phyloP scores from a whole-genome alignment of 2,329 filamentous ascomycete genomes.

The Dothidotthia symphoricarpi region DNA sequence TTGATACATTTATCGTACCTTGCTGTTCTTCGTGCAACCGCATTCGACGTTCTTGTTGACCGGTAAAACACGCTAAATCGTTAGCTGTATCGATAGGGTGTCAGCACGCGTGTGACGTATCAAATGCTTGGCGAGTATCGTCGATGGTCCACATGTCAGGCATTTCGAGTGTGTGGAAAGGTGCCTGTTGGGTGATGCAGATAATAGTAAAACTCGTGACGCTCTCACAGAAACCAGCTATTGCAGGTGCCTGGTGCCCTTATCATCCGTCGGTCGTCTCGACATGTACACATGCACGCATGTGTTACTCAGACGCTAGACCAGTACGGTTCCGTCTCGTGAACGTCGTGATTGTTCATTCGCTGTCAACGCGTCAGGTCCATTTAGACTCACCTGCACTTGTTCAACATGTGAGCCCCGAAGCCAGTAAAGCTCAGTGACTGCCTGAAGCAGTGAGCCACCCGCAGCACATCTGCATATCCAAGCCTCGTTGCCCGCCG shows the following conservation, averaged over 20 bases:
- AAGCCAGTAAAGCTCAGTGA: constrained; percentile 5
- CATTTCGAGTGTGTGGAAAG: constrained; percentile 20
- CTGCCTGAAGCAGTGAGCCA: constrained; percentile 33
- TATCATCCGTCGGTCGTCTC: constrained; percentile 11
- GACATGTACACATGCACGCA: constrained; percentile 5
- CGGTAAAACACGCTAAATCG: too few species aligned
- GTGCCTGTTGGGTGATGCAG: not conserved
- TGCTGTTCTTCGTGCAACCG: too few species aligned
- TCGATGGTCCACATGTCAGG: constrained; percentile 8
- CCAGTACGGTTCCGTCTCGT: constrained; percentile 17
- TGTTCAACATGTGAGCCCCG: too few species aligned
- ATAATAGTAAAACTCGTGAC: not conserved
- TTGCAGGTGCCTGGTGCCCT: constrained; percentile 8
- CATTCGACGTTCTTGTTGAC: too few species aligned
- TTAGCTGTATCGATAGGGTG: too few species aligned
- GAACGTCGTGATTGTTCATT: constrained; percentile 14
- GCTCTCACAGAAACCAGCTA: not conserved
- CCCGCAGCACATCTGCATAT: constrained; percentile 3
- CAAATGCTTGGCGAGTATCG: not conserved
- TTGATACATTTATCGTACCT: constrained; percentile 7
- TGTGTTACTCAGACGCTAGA: constrained; percentile 15
- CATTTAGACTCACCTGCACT: not conserved
- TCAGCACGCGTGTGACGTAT: too few species aligned
- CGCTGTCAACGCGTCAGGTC: constrained; percentile 26
- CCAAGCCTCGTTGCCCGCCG: constrained; percentile 14